Conservation (phyloP, 1,284 basidiomycete genomes). For the Pseudozyma sp. region DNA sequence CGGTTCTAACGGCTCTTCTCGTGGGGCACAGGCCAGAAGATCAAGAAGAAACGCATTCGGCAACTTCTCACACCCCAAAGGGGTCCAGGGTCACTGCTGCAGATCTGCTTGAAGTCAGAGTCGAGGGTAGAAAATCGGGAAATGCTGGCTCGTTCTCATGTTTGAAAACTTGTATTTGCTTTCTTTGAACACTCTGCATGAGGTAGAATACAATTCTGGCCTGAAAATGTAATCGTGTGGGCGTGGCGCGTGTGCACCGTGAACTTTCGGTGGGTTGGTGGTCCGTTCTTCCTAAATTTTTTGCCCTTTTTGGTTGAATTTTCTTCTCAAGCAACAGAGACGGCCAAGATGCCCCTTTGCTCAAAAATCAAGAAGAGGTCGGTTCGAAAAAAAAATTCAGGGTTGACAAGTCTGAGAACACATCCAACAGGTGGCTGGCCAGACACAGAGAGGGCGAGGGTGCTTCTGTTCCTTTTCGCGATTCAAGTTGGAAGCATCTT, state of each 20-base stretch:
- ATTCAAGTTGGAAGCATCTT: background rate
- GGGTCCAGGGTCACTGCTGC: background rate
- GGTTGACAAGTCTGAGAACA: no score
- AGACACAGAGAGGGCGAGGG: background rate
- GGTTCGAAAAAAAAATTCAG: no score
- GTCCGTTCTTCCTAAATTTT: slow-evolving; percentile 31
- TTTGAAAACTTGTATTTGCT: background rate
- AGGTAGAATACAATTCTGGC: background rate
- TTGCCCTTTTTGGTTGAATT: slow-evolving; percentile 10
- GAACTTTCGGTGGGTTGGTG: background rate
- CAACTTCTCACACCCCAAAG: background rate
- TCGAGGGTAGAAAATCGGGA: no score
- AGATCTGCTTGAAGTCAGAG: no score
- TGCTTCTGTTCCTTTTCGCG: no score
- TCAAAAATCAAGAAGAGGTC: no score
- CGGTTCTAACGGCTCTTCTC: background rate
- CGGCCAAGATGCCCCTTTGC: slow-evolving; percentile 1
- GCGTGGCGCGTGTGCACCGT: background rate
- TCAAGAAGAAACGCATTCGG: background rate
- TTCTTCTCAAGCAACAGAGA: slow-evolving; percentile 6
- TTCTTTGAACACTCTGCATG: background rate
- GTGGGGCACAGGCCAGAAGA: slow-evolving; percentile 6
- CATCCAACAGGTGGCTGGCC: background rate
- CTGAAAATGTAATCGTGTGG: background rate
- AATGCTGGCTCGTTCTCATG: no score